phyloP scores from a whole-genome alignment of 2,329 filamentous ascomycete genomes.

The Daldinia eschscholtzii region DNA sequence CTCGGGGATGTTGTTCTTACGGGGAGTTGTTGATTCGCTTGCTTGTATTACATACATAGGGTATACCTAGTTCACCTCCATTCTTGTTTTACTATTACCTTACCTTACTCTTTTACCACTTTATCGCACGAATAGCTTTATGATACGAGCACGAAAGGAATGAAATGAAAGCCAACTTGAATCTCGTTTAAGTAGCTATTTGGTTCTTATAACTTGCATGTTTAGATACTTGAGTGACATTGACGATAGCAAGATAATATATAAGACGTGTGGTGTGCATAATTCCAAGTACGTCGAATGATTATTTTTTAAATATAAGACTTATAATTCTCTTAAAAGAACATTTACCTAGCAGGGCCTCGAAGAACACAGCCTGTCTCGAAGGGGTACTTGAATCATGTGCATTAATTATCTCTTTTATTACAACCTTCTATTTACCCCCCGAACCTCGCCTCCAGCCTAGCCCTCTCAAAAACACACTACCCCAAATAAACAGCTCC shows the following conservation, averaged over 20 bases:
- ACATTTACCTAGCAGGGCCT: background rate
- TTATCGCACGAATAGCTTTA: conserved; percentile 3
- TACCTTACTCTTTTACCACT: background rate
- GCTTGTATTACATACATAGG: conserved; percentile 36
- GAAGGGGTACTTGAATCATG: background rate
- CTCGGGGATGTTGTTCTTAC: conserved; percentile 22
- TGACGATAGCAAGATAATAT: too few species aligned
- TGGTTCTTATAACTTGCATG: background rate
- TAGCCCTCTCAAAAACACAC: background rate
- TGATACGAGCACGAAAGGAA: background rate
- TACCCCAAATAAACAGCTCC: background rate
- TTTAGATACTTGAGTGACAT: too few species aligned
- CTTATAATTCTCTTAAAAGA: background rate
- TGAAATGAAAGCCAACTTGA: background rate
- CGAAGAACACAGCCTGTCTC: background rate
- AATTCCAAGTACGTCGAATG: too few species aligned
- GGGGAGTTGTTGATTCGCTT: conserved; percentile 31
- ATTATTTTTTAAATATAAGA: too few species aligned
- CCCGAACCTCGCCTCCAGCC: background rate
- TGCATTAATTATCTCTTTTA: conserved; percentile 6
- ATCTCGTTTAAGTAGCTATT: background rate
- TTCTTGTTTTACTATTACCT: conserved; percentile 19
- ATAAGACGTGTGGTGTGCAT: too few species aligned
- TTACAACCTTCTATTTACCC: conserved; percentile 8
- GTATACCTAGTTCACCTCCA: conserved; percentile 11